These are phyloP conservation scores for Termitomyces sp. DNA, from an alignment of 768 basidiomycete genomes.

Conservation along the genomic window DNA sequence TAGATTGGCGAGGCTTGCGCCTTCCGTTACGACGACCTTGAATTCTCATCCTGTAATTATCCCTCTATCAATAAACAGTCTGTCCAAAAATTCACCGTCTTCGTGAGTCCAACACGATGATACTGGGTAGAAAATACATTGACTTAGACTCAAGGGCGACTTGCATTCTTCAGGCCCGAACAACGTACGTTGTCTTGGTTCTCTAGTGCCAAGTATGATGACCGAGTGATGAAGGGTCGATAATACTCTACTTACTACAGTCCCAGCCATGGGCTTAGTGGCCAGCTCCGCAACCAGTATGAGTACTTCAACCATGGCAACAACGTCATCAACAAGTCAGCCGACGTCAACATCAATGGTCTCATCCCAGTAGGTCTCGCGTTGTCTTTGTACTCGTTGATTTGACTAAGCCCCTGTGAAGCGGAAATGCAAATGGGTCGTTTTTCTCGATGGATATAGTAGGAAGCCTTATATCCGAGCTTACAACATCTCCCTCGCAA, in stretches of 20 bases:
- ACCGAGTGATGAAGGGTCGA: neutral
- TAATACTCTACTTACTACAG: neutral
- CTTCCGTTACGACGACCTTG: too few species aligned
- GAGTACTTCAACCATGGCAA: neutral
- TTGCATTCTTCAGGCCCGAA: neutral
- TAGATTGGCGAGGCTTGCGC: too few species aligned
- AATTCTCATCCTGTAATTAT: too few species aligned
- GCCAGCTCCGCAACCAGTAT: neutral
- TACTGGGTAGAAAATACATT: neutral
- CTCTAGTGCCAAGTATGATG: neutral
- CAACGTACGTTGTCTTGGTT: neutral
- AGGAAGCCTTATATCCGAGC: too few species aligned
- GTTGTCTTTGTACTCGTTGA: neutral
- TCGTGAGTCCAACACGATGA: slow-evolving; percentile 1
- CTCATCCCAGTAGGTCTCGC: neutral
- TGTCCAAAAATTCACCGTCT: too few species aligned
- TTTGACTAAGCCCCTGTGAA: neutral
- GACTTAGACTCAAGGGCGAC: neutral
- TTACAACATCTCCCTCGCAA: neutral
- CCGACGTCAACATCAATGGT: neutral
- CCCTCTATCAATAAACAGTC: too few species aligned
- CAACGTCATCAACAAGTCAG: neutral
- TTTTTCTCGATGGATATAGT: too few species aligned
- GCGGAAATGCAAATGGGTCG: too few species aligned
- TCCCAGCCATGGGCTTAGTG: neutral